Percentiles rank a stretch among this genome's conserved stretches.
phyloP scores from a whole-genome alignment of 768 basidiomycete genomes.

The Boletus insuetus region DNA sequence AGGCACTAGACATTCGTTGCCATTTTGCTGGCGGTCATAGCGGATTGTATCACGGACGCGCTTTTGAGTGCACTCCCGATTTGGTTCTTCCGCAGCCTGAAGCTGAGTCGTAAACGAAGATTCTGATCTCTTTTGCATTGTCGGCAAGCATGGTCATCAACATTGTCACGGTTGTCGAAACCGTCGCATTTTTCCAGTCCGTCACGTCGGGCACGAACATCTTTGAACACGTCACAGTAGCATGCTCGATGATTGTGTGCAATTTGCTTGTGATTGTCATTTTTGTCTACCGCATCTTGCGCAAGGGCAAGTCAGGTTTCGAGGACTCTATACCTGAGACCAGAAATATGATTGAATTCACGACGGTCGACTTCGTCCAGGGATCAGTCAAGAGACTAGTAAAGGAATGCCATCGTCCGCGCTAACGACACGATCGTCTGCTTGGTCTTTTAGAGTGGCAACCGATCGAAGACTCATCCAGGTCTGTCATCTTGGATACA shows the following conservation, averaged over 20 bases:
- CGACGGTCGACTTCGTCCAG: not conserved
- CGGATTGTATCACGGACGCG: conserved; percentile 20
- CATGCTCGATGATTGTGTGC: conserved; percentile 18
- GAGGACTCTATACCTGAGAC: not conserved
- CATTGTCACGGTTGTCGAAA: conserved; percentile 16
- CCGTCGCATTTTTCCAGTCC: conserved; percentile 1
- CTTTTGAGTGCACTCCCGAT: conserved; percentile 20
- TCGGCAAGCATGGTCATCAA: conserved; percentile 23
- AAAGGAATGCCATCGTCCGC: not conserved
- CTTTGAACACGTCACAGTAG: conserved; percentile 22
- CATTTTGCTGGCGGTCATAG: conserved; percentile 1
- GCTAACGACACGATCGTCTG: not conserved
- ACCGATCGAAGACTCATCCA: not conserved
- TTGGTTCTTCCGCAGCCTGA: conserved; percentile 13
- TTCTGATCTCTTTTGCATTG: conserved; percentile 20
- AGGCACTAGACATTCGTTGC: not conserved
- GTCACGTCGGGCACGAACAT: conserved; percentile 12
- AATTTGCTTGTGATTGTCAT: conserved; percentile 22
- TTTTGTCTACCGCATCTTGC: conserved; percentile 16
- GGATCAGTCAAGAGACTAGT: not conserved
- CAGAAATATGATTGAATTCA: not conserved
- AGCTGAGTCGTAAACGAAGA: conserved; percentile 13
- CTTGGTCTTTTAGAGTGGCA: not conserved
- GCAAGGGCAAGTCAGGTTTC: not conserved
- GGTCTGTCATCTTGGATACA: not conserved